Percentiles rank a stretch among this genome's conserved stretches.
Evolutionary conservation across 495 filamentous ascomycete genomes (phyloP).

Genomic region (Bathelium albidoporum): DNA sequence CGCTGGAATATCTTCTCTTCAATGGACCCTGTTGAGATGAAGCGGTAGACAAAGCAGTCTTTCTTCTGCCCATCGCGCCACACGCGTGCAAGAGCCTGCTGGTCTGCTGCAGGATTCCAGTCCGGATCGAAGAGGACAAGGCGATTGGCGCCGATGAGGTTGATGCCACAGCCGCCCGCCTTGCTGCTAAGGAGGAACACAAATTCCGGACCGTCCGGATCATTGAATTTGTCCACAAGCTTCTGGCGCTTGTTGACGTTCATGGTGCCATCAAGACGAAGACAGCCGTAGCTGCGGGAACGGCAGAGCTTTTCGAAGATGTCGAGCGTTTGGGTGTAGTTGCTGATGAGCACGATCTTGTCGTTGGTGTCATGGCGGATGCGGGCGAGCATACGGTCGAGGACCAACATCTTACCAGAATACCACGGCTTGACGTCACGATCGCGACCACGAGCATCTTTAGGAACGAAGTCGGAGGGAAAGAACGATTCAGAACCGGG

Average conservation of each 20-base stretch:
- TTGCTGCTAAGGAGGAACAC: constrained; percentile 94
- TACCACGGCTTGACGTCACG: constrained; percentile 93
- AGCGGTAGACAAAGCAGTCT: constrained; percentile 97
- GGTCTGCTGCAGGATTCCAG: constrained; percentile 98
- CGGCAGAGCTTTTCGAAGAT: constrained; percentile 90
- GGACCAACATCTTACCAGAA: constrained; percentile 95
- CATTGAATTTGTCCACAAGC: constrained; percentile 96
- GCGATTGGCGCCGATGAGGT: constrained; percentile 93
- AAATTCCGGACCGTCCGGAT: constrained; percentile 83
- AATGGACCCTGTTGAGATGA: constrained; percentile 95
- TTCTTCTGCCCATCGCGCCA: constrained; percentile 99
- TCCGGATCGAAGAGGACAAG: constrained; percentile 97
- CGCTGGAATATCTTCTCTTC: constrained; percentile 99
- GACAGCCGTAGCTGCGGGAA: constrained; percentile 65
- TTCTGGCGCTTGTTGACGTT: constrained; percentile 94
- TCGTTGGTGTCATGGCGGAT: constrained; percentile 96
- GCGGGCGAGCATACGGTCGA: constrained; percentile 94
- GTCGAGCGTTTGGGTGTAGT: constrained; percentile 95
- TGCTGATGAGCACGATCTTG: constrained; percentile 98
- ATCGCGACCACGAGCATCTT: constrained; percentile 78
- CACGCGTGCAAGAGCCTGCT: constrained; percentile 92
- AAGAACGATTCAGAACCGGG: constrained; percentile 75
- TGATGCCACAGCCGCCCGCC: constrained; percentile 93
- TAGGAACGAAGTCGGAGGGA: constrained; percentile 81
- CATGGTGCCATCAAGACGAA: constrained; percentile 95